Evolutionary conservation across 78 protist species (phyloP), one percentile per base, ranked within the genome.

Genomic region (Monocercomonoides exilis): DNA sequence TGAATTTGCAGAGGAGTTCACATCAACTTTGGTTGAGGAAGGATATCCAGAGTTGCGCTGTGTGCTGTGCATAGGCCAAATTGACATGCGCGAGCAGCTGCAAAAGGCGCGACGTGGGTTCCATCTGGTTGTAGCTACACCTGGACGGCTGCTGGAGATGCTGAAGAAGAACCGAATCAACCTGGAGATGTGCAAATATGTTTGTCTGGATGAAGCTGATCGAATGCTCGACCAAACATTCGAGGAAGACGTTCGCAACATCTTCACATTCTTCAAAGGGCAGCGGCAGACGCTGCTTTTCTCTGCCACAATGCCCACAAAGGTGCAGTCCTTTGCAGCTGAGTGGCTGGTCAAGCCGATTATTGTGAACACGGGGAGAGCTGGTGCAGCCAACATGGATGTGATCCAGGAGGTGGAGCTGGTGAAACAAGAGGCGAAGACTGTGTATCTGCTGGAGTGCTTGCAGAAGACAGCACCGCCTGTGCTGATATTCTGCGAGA

Each of bases 381-480:
- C 97, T 0, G 97, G 97, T 41, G 97, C 97, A 4, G 97, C 98
- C 41, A 94, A 92, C 90, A 82, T 92, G 38, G 95, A 96, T 90
- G 95, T 95, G 5, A 94, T 93, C 82, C 97, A 94, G 90, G 96
- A 95, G 44, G 96, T 94, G 33, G 95, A 94, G 88, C 93, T 91
- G 80, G 95, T 94, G 32, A 89, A 92, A 77, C 93, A 90, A 11
- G 97, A 93, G 84, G 96, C 97, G 2, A 91, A 91, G 85, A 91
- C 95, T 11, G 91, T 93, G 21, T 94, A 96, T 91, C 91, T 98
- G 45, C 93, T 97, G 43, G 96, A 97, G 85, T 95, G 97, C 90
- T 94, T 98, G 89, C 96, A 97, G 87, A 98, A 96, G 89, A 97
- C 99, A 0, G 87, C 98, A 1, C 99, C 99, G n/a, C 98, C 99